Base-by-base conservation (phyloP, 805 yeast genomes). In the Vanderwaltozyma tropicalis region DNA sequence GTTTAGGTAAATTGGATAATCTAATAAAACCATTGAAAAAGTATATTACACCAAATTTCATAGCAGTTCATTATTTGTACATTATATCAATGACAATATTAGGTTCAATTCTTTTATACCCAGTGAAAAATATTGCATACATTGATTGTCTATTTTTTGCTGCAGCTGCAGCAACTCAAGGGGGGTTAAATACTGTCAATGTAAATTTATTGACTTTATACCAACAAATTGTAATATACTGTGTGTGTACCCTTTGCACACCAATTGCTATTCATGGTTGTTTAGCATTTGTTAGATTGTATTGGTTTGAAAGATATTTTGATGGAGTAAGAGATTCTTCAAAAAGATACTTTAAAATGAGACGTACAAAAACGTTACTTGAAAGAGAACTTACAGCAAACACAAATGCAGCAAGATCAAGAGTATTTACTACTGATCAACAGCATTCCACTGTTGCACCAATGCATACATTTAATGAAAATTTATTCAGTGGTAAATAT, bases 211-310 rank as follows among this genome's bases (percentile, higher is more conserved):
- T 86, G 38, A 60, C 68, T 0, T 55, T 82, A 31, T 88, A 79
- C 62, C 97, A 89, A 57, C 96, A 88, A 53, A 72, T 87, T 15
- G 66, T 72, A 8, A 57, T 88, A 2, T 85, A 78, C 53, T 42
- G 81, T 9, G 41, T 75, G 2, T 61, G 87, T 16, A 64, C 75
- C 45, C 48, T 86, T 13, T 72, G 92, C 3, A 86, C 94, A 0
- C 96, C 97, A 1, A 83, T 89, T 15, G 79, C 81, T 54, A 84
- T 92, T 38, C 94, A 92, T 55, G 74, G 92, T 0, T 69, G 74
- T 1, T 64, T 92, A 22, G 76, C 85, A 6, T 74, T 83, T 41
- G 63, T 88, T 12, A 71, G 98, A 35, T 64, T 92, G 35, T 83
- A 83, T 55, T 83, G 94, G 84, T 89, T 83, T 58, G 95, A 87